These are phyloP conservation scores for Diplodia seriata DNA, from an alignment of 2,329 filamentous ascomycete genomes.

Conservation along the genomic window DNA sequence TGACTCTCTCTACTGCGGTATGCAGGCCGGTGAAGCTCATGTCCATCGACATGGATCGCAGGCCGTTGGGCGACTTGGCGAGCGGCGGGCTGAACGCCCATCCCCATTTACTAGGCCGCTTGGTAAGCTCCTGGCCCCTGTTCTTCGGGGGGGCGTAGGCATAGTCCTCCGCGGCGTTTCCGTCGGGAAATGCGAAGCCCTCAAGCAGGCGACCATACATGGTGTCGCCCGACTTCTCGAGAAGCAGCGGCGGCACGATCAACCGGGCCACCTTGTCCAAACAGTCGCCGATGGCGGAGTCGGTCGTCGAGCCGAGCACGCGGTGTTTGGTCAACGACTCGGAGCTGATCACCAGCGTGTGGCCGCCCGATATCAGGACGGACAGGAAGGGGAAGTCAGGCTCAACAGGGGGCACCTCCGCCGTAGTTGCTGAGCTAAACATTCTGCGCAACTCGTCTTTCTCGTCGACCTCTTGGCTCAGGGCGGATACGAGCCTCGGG, in stretches of 20 bases:
- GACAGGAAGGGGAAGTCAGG: slow-evolving; percentile 85
- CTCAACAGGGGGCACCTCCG: slow-evolving; percentile 28
- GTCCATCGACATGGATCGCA: slow-evolving; percentile 43
- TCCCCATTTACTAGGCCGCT: slow-evolving; percentile 57
- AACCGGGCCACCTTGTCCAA: slow-evolving; percentile 85
- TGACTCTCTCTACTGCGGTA: slow-evolving; percentile 67
- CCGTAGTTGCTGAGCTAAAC: neutral
- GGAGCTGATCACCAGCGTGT: slow-evolving; percentile 85
- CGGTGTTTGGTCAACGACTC: slow-evolving; percentile 70
- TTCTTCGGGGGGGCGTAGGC: slow-evolving; percentile 65
- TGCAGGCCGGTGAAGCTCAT: slow-evolving; percentile 72
- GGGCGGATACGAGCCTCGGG: slow-evolving; percentile 73
- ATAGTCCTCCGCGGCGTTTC: slow-evolving; percentile 43
- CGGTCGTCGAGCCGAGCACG: slow-evolving; percentile 74
- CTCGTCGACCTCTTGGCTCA: neutral
- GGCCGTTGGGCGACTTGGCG: slow-evolving; percentile 52
- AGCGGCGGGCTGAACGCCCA: slow-evolving; percentile 77
- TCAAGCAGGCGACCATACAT: slow-evolving; percentile 86
- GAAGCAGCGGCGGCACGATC: slow-evolving; percentile 69
- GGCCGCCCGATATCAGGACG: slow-evolving; percentile 88
- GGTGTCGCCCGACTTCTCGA: slow-evolving; percentile 65
- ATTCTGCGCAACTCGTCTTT: neutral
- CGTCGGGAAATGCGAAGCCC: slow-evolving; percentile 72
- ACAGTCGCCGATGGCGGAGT: slow-evolving; percentile 87
- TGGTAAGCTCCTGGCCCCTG: slow-evolving; percentile 65